Evolutionary conservation across 1,284 basidiomycete species (phyloP), one percentile per base, ranked within the genome.

Genomic region (Puccinia hordei): DNA sequence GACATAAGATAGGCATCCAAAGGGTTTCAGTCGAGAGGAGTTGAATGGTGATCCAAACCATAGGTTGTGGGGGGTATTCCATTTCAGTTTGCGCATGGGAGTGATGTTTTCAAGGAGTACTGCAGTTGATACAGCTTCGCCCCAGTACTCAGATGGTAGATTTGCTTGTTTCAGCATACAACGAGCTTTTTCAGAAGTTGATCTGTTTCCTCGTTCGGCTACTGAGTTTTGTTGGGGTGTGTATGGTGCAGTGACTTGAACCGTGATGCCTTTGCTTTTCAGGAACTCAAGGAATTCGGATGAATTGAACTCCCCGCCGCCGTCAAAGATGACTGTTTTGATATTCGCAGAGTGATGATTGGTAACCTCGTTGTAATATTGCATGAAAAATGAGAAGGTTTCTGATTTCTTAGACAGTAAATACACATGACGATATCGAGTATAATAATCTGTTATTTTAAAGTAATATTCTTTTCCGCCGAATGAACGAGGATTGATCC

Each of bases 101-200:
- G 73, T 76, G 35, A 76, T 46, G 46, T 59, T 74, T 38, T 74
- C 73, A 13, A 74, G 55, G n/a, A 59, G 61, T n/a, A 61, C 4
- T 0, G 53, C 41, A 4, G 73, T 74, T 4, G 15, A 30, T 3
- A 74, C 73, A 17, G 27, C 57, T 24, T 65, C 63, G 4, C 6
- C 63, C 63, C 63, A 65, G 63, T 65, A 65, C 19, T n/a, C 35
- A 4, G 19, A 41, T 10, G 63, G 63, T 9, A 65, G 63, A 2
- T 65, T 65, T 6, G 27, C 27, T 19, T 65, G 63, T 19, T 65
- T 65, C 4, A 65, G 35, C 27, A 65, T 27, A 22, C 30, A 35
- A 15, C 35, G 19, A n/a, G 63, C 63, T 19, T 65, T 65, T 22
- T 65, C 35, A n/a, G 63, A 65, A 10, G 63, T 65, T 2, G 30